Evolutionary conservation across 176 grass and related monocot species (phyloP).

Genomic region (Hordeum vulgare): DNA sequence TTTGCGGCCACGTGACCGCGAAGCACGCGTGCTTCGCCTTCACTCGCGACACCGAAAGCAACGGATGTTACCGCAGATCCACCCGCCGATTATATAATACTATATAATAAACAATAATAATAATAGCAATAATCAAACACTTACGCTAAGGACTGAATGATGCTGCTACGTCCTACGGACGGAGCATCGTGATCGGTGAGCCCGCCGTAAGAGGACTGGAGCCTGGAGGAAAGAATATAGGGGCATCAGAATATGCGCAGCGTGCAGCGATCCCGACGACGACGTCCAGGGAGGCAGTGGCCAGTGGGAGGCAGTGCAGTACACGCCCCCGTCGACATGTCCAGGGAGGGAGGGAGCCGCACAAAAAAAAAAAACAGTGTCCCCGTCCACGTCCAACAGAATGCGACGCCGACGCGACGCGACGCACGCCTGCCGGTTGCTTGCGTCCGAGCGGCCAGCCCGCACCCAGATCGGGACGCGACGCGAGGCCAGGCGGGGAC

Average conservation of each 20-base stretch:
- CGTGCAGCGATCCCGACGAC: conserved; percentile 9
- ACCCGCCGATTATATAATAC: neutral
- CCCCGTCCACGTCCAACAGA: neutral
- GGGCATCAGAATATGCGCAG: neutral
- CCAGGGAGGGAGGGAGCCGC: neutral
- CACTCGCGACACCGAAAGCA: neutral
- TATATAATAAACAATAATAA: too few relatives aligned
- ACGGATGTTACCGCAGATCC: neutral
- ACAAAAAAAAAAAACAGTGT: neutral
- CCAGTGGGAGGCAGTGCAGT: neutral
- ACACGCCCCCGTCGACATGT: neutral
- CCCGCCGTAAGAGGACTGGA: neutral
- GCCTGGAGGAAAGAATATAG: neutral
- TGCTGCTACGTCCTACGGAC: too few relatives aligned
- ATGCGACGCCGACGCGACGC: neutral
- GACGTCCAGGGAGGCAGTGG: neutral
- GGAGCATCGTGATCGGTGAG: neutral
- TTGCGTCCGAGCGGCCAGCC: too few relatives aligned
- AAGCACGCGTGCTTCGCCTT: neutral
- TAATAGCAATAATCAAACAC: neutral
- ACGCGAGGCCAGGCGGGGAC: neutral
- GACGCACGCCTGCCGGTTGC: neutral
- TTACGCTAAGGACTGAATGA: neutral
- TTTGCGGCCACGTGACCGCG: conserved; percentile 11
- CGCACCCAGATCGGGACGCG: neutral